Conservation (phyloP, 1,284 basidiomycete genomes). For the Gomphus sp. region DNA sequence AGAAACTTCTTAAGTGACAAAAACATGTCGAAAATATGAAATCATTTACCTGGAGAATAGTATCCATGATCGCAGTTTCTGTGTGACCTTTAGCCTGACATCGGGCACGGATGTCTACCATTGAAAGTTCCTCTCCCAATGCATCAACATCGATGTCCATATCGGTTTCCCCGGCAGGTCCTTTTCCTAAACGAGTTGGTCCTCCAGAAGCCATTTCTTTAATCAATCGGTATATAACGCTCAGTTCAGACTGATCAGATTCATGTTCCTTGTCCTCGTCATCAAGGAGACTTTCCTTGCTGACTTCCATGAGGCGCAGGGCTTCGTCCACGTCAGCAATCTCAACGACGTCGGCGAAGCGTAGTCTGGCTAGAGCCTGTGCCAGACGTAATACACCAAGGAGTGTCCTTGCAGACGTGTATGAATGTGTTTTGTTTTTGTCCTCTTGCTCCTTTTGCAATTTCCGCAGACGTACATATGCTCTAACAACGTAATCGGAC, state of each 20-base stretch:
- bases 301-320: constrained; percentile 91
- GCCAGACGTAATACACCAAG: constrained; percentile 91
- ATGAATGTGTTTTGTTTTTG: constrained; percentile 83
- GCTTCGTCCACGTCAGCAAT: constrained; percentile 95
- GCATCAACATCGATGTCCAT: constrained; percentile 61
- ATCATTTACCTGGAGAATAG: constrained; percentile 60
- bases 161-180: constrained; percentile 58
- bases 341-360: constrained; percentile 75
- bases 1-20: constrained; percentile 12
- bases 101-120: constrained; percentile 79
- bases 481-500: constrained; percentile 90
- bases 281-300: constrained; percentile 83
- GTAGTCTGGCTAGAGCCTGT: constrained; percentile 89
- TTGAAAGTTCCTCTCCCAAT: constrained; percentile 58
- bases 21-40: constrained; percentile 2
- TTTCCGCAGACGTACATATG: constrained; percentile 92
- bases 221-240: constrained; percentile 84
- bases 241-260: constrained; percentile 69
- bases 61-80: constrained; percentile 82
- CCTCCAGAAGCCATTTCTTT: constrained; percentile 66
- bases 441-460: constrained; percentile 87
- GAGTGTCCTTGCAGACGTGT: constrained; percentile 95
- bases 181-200: constrained; percentile 44
- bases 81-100: constrained; percentile 84
- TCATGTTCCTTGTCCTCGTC: constrained; percentile 64